Conservation (phyloP, 78 protist genomes). For the Dictyostelium brefeldianum region DNA sequence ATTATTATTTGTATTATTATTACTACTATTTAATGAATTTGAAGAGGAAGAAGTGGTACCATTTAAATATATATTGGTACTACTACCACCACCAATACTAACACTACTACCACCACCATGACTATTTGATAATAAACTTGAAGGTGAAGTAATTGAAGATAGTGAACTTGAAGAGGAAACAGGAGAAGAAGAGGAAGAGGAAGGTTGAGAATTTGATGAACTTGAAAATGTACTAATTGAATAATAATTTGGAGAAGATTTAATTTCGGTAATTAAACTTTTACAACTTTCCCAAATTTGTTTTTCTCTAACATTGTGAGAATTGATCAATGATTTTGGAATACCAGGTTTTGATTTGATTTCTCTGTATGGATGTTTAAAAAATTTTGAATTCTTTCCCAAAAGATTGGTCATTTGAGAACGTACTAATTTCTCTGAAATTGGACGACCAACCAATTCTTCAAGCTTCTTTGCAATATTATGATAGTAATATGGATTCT, state of each 20-base stretch:
- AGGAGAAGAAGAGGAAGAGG: background rate
- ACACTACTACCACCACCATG: background rate
- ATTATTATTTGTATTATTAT: background rate
- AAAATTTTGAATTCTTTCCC: constrained; percentile 5
- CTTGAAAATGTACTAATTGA: background rate
- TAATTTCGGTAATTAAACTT: constrained; percentile 26
- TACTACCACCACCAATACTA: background rate
- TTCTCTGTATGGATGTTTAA: constrained; percentile 22
- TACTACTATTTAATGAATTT: background rate
- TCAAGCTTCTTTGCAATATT: background rate
- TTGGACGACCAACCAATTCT: background rate
- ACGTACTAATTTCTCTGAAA: constrained; percentile 21
- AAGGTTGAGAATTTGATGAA: background rate
- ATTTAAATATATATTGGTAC: background rate
- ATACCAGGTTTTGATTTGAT: constrained; percentile 19
- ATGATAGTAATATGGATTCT: constrained; percentile 4
- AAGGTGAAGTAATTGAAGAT: background rate
- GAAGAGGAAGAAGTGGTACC: constrained; percentile 2
- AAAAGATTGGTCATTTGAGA: constrained; percentile 14
- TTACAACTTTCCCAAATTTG: constrained; percentile 30
- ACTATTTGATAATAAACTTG: background rate
- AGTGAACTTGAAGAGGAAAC: background rate
- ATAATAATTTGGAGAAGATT: constrained; percentile 15
- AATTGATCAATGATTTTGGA: constrained; percentile 10
- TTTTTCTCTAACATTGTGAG: constrained; percentile 1